phyloP scores from a whole-genome alignment of 176 grass and related monocot species.

The Carex myosuroides region DNA sequence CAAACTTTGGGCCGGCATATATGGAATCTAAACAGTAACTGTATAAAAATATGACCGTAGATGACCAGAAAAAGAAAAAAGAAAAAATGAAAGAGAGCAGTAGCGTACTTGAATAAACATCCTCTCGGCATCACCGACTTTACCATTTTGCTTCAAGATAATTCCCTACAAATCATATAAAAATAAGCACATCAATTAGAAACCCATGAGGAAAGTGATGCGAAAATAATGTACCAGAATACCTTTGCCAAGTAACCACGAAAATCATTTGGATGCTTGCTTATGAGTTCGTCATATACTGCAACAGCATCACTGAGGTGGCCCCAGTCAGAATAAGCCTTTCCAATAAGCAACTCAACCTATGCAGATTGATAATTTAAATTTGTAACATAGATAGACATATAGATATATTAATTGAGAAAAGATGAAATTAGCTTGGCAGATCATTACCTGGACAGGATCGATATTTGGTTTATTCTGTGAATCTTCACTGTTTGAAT shows the following conservation, averaged over 20 bases:
- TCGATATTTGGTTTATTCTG: conserved; percentile 53
- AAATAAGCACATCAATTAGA: conserved; percentile 4
- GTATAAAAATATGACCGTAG: not conserved
- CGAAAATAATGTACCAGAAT: conserved; percentile 1
- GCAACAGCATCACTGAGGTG: conserved; percentile 76
- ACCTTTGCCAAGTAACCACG: conserved; percentile 92
- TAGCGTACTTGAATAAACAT: conserved; percentile 91
- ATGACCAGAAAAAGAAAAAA: not conserved
- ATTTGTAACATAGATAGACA: not conserved
- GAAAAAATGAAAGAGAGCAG: conserved; percentile 12
- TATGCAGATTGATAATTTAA: conserved; percentile 12
- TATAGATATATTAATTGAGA: not conserved
- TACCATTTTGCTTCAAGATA: conserved; percentile 88
- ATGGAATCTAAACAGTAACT: not conserved
- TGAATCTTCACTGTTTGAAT: conserved; percentile 32
- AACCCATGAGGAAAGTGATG: not conserved
- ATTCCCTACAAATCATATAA: conserved; percentile 51
- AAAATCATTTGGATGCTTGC: conserved; percentile 81
- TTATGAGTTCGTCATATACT: conserved; percentile 88
- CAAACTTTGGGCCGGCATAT: not conserved
- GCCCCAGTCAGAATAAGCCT: conserved; percentile 87
- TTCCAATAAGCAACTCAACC: conserved; percentile 88
- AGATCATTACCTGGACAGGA: conserved; percentile 61
- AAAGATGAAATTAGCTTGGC: not conserved
- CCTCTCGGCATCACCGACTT: conserved; percentile 77